A percentile compares a stretch with the other conserved stretches of the same genome.
Evolutionary conservation across 169 alveolate genomes (phyloP).

Genomic region (Plasmodium falciparum): DNA sequence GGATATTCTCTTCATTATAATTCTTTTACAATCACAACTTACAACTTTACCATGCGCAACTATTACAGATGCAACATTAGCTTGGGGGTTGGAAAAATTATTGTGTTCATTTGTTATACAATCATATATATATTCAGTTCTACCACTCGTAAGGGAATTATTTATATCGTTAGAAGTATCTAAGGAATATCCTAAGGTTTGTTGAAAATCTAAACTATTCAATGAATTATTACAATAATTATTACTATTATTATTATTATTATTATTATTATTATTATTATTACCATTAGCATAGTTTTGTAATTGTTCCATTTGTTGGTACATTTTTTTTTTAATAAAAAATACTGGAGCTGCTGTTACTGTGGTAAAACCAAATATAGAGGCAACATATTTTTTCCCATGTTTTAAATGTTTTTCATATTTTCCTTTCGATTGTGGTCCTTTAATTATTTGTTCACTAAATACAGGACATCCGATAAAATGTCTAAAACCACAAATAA

Average conservation of each 20-base stretch:
- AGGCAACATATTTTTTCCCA: slow-evolving; percentile 84
- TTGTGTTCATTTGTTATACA: background rate
- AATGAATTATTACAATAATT: too few species aligned
- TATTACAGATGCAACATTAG: slow-evolving; percentile 6
- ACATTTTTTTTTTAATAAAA: slow-evolving; percentile 24
- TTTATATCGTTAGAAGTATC: background rate
- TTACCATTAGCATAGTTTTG: background rate
- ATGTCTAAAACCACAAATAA: slow-evolving; percentile 95
- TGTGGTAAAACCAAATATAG: slow-evolving; percentile 86
- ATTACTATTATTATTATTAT: background rate
- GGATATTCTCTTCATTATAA: slow-evolving; percentile 96
- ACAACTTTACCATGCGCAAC: slow-evolving; percentile 92
- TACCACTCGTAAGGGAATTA: background rate
- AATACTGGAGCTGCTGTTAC: slow-evolving; percentile 85
- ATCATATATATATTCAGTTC: too few species aligned
- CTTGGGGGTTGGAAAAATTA: background rate
- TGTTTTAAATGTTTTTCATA: slow-evolving; percentile 74
- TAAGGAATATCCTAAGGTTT: background rate
- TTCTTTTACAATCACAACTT: slow-evolving; percentile 94
- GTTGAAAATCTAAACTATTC: background rate
- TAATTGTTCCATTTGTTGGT: background rate
- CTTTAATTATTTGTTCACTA: slow-evolving; percentile 81
- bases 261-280: background rate
- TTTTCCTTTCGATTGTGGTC: slow-evolving; percentile 82
- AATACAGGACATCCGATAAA: slow-evolving; percentile 86